Base-by-base conservation (phyloP, 2,329 filamentous ascomycete genomes). In the Helotiales sp. region DNA sequence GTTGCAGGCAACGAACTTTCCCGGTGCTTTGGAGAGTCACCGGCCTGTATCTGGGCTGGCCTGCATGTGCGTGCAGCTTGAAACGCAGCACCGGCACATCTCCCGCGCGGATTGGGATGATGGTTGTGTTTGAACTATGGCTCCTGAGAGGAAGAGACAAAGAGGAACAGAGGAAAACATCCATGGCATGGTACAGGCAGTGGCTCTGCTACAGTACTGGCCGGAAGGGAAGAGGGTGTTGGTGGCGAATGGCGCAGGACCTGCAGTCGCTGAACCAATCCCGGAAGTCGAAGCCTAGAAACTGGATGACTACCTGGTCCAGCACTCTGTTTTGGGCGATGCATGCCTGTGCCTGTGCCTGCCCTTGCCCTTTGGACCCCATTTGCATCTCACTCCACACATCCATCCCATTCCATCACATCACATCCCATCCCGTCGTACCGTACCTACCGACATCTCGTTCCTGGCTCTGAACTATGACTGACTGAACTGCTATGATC, bases 361-460 rank as follows among this genome's bases (percentile, higher is more conserved):
- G 24, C 49, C 52, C 30, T 20, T 45, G 57, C 57, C 57, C 57
- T 60, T 45, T 60, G 57, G 57, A 60, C 30, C 54, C 30, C 30
- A 57, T 37, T n/a, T n/a, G n/a, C n/a, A n/a, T n/a, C n/a, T n/a
- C n/a, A n/a, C n/a, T n/a, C n/a, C n/a, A n/a, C n/a, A n/a, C n/a
- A n/a, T n/a, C n/a, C n/a, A n/a, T n/a, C n/a, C n/a, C n/a, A n/a
- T n/a, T n/a, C n/a, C n/a, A n/a, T n/a, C n/a, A n/a, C n/a, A n/a
- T n/a, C n/a, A n/a, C n/a, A n/a, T n/a, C n/a, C 30, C 28, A 57
- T 40, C 8, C 11, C 11, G n/a, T 40, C 54, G 20, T 22, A 37
- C 30, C 30, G 11, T 0, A 20, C 17, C 22, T 7, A 55, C 49
- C 26, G 11, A 20, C 24, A 17, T 47, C 17, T 5, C 4, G 17